phyloP scores from a whole-genome alignment of 2,329 filamentous ascomycete species.

The Fusarium mexicanum region DNA sequence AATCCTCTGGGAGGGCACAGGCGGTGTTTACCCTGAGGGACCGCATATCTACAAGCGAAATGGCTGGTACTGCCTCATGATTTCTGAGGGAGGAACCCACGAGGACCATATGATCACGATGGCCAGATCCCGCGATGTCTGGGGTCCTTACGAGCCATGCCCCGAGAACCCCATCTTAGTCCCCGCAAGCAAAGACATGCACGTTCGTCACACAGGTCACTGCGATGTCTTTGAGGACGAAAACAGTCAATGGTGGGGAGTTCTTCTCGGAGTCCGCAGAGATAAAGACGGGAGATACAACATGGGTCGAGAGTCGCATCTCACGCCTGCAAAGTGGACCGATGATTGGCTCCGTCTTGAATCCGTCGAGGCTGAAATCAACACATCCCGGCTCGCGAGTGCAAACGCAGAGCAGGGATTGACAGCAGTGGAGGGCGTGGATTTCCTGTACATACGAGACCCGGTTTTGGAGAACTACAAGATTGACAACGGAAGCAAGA shows the following conservation, averaged over 20 bases:
- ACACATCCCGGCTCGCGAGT: not conserved
- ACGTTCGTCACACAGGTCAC: conserved; percentile 4
- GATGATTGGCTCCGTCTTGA: conserved; percentile 5
- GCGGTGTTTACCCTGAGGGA: not conserved
- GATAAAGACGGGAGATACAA: conserved; percentile 4
- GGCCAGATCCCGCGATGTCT: not conserved
- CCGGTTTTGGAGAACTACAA: conserved; percentile 2
- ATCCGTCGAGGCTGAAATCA: not conserved
- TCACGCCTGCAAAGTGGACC: conserved; percentile 2
- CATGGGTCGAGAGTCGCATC: conserved; percentile 8
- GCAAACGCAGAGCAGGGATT: not conserved
- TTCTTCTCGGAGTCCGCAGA: conserved; percentile 7
- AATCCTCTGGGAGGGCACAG: conserved; percentile 4
- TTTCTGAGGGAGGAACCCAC: conserved; percentile 8
- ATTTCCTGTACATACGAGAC: conserved; percentile 12
- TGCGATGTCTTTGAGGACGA: conserved; percentile 4
- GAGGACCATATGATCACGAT: conserved; percentile 20
- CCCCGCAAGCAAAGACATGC: not conserved
- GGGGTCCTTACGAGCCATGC: conserved; percentile 14
- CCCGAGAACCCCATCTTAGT: not conserved
- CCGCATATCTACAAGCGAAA: conserved; percentile 17
- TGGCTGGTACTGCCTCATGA: conserved; percentile 11
- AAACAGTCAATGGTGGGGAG: conserved; percentile 13
- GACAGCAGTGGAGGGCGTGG: not conserved
- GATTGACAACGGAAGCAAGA: not conserved